Evolutionary conservation across 2,329 filamentous ascomycete species (phyloP).

Genomic region (Aspergillus novofumigatus): DNA sequence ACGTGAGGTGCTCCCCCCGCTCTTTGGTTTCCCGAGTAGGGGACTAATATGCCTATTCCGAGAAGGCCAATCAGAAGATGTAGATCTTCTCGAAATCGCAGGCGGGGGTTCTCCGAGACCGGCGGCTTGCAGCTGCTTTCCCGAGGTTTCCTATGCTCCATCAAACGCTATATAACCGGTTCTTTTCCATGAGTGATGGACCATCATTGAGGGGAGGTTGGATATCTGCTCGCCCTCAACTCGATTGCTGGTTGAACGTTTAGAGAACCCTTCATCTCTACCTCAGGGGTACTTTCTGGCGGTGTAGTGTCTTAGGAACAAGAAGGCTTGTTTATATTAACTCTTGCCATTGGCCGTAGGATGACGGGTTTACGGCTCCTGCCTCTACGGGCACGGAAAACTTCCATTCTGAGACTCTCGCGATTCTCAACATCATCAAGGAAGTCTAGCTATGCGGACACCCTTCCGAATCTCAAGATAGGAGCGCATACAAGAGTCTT

Average conservation of each 20-base stretch:
- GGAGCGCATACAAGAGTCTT: conserved; percentile 63
- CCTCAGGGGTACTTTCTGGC: not conserved
- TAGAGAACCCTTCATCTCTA: not conserved
- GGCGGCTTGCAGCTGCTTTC: conserved; percentile 3
- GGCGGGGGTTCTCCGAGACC: conserved; percentile 11
- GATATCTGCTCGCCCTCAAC: not conserved
- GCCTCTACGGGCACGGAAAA: conserved; percentile 17
- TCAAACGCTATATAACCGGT: not conserved
- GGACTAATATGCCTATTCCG: conserved; percentile 9
- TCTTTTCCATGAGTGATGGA: not conserved
- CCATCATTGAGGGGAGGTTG: not conserved
- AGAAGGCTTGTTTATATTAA: not conserved
- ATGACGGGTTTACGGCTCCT: conserved; percentile 20
- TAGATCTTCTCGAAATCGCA: not conserved
- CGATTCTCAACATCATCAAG: conserved; percentile 32
- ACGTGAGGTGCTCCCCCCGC: not conserved
- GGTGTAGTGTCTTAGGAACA: not conserved
- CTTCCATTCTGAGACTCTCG: conserved; percentile 2
- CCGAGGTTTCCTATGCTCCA: not conserved
- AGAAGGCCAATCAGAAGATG: conserved; percentile 14
- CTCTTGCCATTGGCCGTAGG: not conserved
- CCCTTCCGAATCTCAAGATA: conserved; percentile 63
- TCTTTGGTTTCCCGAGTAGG: not conserved
- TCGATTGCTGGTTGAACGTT: no score
- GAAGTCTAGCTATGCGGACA: conserved; percentile 51